phyloP scores from a whole-genome alignment of 352 stramenopile species.

The Pythium chondricola region DNA sequence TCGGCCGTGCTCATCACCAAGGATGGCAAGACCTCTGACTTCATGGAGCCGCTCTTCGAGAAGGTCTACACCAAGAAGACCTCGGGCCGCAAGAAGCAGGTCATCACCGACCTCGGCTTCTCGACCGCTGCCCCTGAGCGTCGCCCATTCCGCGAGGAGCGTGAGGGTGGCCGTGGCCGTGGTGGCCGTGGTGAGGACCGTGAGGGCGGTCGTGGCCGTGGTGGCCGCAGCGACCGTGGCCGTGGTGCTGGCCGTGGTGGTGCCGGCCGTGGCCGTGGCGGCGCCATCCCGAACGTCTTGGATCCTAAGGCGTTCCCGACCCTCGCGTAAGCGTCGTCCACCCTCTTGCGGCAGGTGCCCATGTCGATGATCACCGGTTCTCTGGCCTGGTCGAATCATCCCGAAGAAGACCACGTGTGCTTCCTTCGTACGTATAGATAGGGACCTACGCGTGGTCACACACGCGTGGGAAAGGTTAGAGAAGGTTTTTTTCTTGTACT shows the following conservation, averaged over 20 bases:
- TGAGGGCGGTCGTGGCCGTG: constrained; percentile 26
- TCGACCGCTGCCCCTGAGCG: constrained; percentile 62
- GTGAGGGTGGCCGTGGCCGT: constrained; percentile 46
- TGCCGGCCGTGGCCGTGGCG: constrained; percentile 4
- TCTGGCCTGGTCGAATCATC: constrained; percentile 17
- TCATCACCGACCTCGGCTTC: constrained; percentile 86
- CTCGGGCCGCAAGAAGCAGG: constrained; percentile 90
- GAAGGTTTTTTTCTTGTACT: constrained; percentile 20
- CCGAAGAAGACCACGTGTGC: constrained; percentile 23
- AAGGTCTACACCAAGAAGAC: constrained; percentile 96
- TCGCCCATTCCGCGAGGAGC: constrained; percentile 49
- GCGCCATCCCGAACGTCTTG: constrained; percentile 56
- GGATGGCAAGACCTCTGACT: constrained; percentile 85
- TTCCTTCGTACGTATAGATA: constrained; percentile 47
- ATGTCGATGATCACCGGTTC: constrained; percentile 33
- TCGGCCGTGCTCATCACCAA: constrained; percentile 68
- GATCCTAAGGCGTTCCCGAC: constrained; percentile 84
- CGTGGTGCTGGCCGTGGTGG: constrained; percentile 9
- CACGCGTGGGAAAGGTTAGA: constrained; percentile 43
- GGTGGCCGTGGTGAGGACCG: constrained; percentile 33
- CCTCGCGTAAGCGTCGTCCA: constrained; percentile 52
- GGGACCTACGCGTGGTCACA: constrained; percentile 42
- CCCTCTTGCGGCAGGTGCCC: constrained; percentile 18
- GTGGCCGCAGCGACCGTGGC: constrained; percentile 13
- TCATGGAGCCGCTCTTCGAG: constrained; percentile 84